Evolutionary conservation across 345 rosid genomes (phyloP).

Genomic region (Raphanus raphanistrum): DNA sequence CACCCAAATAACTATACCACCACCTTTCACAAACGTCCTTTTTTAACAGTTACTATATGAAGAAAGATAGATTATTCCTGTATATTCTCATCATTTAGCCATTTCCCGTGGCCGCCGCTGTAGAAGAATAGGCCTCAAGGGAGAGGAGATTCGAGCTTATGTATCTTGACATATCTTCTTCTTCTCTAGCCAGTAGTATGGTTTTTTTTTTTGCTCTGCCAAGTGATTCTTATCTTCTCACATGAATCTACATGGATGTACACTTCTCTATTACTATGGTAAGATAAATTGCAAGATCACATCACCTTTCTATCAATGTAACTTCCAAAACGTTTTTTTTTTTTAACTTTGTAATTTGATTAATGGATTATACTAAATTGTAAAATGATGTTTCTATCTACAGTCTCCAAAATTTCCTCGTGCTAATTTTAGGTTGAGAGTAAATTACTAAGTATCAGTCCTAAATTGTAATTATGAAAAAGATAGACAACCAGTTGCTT

Average conservation of each 20-base stretch:
- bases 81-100: conserved; percentile 1
- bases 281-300: conserved; percentile 17
- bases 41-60: conserved; percentile 6
- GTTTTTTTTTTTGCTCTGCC: background rate
- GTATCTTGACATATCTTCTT: background rate
- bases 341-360: background rate
- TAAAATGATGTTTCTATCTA: background rate
- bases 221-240: background rate
- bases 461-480: background rate
- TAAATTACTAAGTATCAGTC: background rate
- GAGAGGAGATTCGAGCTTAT: background rate
- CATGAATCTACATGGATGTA: background rate
- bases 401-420: background rate
- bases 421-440: background rate
- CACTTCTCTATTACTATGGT: background rate
- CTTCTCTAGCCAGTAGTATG: background rate
- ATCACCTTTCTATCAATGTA: conserved; percentile 14
- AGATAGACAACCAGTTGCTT: background rate
- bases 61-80: conserved; percentile 16
- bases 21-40: background rate
- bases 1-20: conserved; percentile 4
- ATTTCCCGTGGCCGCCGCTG: background rate
- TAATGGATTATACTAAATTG: background rate
- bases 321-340: background rate
- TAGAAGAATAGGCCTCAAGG: background rate